Conservation (phyloP, 2,329 filamentous ascomycete species). For the Parastagonospora avenae region DNA sequence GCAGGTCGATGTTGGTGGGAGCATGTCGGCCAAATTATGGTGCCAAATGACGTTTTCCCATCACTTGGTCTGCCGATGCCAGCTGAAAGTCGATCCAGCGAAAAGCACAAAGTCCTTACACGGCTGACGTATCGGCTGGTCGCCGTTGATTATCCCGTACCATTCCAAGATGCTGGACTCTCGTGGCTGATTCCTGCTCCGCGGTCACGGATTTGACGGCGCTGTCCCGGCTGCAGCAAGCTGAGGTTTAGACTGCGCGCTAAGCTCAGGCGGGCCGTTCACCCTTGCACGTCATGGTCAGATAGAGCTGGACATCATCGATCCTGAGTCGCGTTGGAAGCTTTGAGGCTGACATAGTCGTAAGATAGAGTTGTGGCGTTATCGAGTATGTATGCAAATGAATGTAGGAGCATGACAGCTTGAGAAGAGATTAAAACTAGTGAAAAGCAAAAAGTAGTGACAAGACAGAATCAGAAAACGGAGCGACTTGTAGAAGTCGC, state of each 20-base stretch:
- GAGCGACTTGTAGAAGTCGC: background rate
- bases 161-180: background rate
- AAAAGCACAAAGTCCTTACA: background rate
- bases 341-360: background rate
- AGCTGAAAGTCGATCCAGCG: background rate
- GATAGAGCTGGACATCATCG: background rate
- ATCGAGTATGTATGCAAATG: slow-evolving; percentile 1
- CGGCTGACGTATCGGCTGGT: slow-evolving; percentile 1
- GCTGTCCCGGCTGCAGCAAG: background rate
- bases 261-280: slow-evolving; percentile 3
- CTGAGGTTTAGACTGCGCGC: slow-evolving; percentile 8
- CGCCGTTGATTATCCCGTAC: background rate
- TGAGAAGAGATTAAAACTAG: background rate
- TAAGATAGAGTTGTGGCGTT: too few species aligned
- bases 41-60: too few species aligned
- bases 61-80: too few species aligned
- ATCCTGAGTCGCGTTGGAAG: background rate
- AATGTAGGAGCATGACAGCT: background rate
- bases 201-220: slow-evolving; percentile 8
- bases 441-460: background rate
- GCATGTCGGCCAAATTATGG: too few species aligned
- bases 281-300: background rate
- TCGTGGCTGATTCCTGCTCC: slow-evolving; percentile 5
- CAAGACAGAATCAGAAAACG: background rate
- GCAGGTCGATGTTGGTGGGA: too few species aligned